Percentiles rank a stretch among this genome's conserved stretches.
These are phyloP conservation scores for Drechslera avenae DNA, from an alignment of 2,329 filamentous ascomycete species.

Conservation along the genomic window DNA sequence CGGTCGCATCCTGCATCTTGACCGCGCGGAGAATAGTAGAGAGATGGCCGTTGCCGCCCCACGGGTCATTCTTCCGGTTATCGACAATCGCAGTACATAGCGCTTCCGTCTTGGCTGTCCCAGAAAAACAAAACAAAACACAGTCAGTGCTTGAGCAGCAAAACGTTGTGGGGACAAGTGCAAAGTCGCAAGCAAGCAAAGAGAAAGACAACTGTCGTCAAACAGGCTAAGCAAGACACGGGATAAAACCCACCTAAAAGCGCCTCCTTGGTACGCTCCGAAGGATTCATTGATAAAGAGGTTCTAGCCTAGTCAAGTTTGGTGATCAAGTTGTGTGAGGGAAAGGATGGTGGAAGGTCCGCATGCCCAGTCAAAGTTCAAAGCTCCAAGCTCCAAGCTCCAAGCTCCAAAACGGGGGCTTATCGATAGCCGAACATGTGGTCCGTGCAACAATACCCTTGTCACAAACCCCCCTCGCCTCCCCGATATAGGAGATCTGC, in stretches of 20 bases:
- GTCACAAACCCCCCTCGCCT: no score
- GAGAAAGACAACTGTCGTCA: no score
- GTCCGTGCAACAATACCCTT: background rate
- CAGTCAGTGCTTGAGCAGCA: no score
- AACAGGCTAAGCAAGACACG: no score
- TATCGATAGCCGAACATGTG: background rate
- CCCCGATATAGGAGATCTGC: no score
- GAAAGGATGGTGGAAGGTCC: background rate
- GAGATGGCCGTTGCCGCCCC: constrained; percentile 48
- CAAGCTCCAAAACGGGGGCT: no score
- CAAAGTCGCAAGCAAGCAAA: no score
- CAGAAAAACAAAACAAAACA: no score
- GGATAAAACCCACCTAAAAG: constrained; percentile 41
- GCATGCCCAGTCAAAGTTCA: no score
- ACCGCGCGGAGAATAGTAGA: constrained; percentile 61
- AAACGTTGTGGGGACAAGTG: no score
- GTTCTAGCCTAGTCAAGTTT: background rate
- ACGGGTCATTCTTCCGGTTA: constrained; percentile 46
- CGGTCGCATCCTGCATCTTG: constrained; percentile 52
- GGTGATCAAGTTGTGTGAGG: constrained; percentile 5
- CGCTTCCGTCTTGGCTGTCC: constrained; percentile 50
- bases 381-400: no score
- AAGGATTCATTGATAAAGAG: constrained; percentile 48
- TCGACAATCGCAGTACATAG: constrained; percentile 52
- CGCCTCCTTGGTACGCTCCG: constrained; percentile 50